phyloP scores from a whole-genome alignment of 2,329 filamentous ascomycete genomes.

The Zasmidium citrigriseum region DNA sequence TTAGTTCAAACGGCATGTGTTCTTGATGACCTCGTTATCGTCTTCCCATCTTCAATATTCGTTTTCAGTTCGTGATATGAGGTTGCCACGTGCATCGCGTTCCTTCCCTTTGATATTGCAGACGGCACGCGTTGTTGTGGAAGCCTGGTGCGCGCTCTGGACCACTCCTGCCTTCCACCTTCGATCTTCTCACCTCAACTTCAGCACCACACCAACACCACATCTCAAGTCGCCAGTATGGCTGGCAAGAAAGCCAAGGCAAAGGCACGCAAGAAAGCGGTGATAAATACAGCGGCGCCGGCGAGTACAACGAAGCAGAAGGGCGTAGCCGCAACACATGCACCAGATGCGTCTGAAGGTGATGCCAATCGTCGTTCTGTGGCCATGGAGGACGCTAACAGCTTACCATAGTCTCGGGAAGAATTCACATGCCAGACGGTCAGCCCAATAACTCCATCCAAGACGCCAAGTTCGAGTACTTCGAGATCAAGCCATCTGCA shows the following conservation, averaged over 20 bases:
- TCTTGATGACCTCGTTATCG: too few relatives aligned
- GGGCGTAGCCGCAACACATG: too few relatives aligned
- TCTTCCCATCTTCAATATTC: neutral
- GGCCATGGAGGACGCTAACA: too few relatives aligned
- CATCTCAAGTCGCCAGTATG: neutral
- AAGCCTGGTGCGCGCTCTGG: neutral
- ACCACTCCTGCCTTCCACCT: neutral
- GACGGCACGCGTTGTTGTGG: neutral
- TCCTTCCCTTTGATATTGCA: neutral
- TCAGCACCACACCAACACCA: neutral
- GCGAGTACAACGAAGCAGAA: too few relatives aligned
- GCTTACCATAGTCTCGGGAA: too few relatives aligned
- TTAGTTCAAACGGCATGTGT: too few relatives aligned
- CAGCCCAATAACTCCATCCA: neutral
- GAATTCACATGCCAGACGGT: neutral
- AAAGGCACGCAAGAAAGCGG: neutral
- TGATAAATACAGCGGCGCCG: neutral
- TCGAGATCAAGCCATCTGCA: neutral
- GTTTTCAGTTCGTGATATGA: too few relatives aligned
- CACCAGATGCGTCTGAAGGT: too few relatives aligned
- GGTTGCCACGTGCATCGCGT: too few relatives aligned
- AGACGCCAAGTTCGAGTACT: neutral
- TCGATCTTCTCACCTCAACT: neutral
- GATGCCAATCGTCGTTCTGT: too few relatives aligned
- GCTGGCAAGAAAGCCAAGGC: neutral